phyloP scores from a whole-genome alignment of 352 stramenopile genomes.

The Globisporangium emineosum region DNA sequence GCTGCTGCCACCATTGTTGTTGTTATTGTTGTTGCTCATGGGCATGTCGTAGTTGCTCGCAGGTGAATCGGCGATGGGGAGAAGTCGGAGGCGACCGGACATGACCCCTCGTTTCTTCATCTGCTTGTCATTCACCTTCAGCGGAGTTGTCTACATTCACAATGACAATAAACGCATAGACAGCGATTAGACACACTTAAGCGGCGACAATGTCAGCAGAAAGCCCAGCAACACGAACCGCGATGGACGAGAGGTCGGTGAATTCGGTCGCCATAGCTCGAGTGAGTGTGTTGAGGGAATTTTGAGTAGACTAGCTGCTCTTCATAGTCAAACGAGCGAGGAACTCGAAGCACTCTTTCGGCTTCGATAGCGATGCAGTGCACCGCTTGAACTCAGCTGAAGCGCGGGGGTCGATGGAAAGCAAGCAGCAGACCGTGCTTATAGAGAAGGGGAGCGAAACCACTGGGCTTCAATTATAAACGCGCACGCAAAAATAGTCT shows the following conservation, averaged over 20 bases:
- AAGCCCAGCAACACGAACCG: slow-evolving; percentile 17
- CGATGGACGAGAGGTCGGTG: slow-evolving; percentile 51
- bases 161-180: too few species aligned
- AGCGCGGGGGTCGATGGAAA: background rate
- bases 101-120: slow-evolving; percentile 49
- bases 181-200: background rate
- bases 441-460: slow-evolving; percentile 3
- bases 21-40: slow-evolving; percentile 22
- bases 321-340: slow-evolving; percentile 7
- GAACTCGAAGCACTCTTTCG: background rate
- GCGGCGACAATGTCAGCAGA: too few species aligned
- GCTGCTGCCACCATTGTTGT: slow-evolving; percentile 22
- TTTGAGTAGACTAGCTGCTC: background rate
- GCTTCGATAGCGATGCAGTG: background rate
- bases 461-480: slow-evolving; percentile 4
- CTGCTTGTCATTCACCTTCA: slow-evolving; percentile 32
- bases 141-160: slow-evolving; percentile 26
- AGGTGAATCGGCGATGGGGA: slow-evolving; percentile 42
- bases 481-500: slow-evolving; percentile 1
- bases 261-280: slow-evolving; percentile 43
- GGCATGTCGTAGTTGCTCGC: slow-evolving; percentile 27
- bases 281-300: background rate
- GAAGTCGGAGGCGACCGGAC: slow-evolving; percentile 39
- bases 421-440: background rate
- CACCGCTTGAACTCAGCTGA: background rate